phyloP scores from a whole-genome alignment of 139 green algal genomes.

The Chlorella vulgaris region DNA sequence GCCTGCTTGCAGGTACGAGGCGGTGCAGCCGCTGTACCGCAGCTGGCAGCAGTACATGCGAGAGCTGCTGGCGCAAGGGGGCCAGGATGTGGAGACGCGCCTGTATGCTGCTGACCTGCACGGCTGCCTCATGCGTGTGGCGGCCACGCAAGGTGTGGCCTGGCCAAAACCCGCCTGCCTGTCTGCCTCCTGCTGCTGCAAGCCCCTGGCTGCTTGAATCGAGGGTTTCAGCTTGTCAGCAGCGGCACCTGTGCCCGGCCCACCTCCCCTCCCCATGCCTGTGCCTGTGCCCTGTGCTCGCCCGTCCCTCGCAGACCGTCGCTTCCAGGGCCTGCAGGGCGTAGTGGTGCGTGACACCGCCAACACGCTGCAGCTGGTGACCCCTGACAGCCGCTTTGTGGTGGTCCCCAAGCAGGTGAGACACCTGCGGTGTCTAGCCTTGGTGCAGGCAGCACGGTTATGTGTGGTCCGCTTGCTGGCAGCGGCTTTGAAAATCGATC shows the following conservation, averaged over 20 bases:
- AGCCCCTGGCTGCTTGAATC: neutral
- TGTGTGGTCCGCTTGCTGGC: no score
- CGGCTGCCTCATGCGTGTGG: slow-evolving; percentile 29
- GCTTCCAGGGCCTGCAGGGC: slow-evolving; percentile 15
- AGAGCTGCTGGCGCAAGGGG: neutral
- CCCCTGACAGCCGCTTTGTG: neutral
- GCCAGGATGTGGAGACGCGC: slow-evolving; percentile 1
- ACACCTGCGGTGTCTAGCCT: neutral
- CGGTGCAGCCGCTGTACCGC: slow-evolving; percentile 27
- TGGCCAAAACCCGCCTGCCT: neutral
- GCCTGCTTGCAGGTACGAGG: slow-evolving; percentile 13
- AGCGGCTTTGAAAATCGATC: no score
- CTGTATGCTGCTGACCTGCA: slow-evolving; percentile 32
- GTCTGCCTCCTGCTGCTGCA: neutral
- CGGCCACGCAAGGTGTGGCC: neutral
- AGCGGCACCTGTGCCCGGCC: neutral
- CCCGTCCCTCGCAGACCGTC: neutral
- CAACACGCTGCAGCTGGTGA: slow-evolving; percentile 29
- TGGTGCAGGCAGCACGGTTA: no score
- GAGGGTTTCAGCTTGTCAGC: no score
- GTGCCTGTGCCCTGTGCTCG: neutral
- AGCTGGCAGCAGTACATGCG: slow-evolving; percentile 41
- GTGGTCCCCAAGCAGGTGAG: slow-evolving; percentile 27
- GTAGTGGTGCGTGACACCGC: slow-evolving; percentile 31
- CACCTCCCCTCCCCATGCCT: neutral